Evolutionary conservation across 331 rosid genomes (phyloP).

Genomic region (Pyrus hybrid): DNA sequence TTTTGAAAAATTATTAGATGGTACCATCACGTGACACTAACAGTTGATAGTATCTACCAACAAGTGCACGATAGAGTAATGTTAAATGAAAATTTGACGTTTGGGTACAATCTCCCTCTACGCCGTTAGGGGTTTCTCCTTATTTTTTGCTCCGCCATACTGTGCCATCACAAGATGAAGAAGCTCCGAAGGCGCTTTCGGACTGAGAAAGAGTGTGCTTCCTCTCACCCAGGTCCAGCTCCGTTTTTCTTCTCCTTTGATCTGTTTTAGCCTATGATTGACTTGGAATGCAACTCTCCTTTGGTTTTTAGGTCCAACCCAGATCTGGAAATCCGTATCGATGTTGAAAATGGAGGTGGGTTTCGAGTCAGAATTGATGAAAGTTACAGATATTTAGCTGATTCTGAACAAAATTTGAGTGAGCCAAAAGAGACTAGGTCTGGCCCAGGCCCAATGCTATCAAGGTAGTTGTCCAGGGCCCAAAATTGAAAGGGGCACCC

Average conservation of each 20-base stretch:
- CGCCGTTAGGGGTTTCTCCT: too few species aligned
- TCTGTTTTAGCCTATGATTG: constrained; percentile 49
- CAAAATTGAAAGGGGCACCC: too few species aligned
- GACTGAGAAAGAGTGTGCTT: constrained; percentile 56
- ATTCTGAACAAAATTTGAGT: constrained; percentile 2
- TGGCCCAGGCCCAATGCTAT: too few species aligned
- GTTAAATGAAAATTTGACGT: too few species aligned
- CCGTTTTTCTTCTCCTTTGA: constrained; percentile 49
- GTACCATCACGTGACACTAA: too few species aligned
- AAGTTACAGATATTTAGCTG: not conserved
- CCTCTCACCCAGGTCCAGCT: constrained; percentile 21
- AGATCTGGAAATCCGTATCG: constrained; percentile 12
- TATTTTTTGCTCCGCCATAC: constrained; percentile 34
- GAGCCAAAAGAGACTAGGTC: constrained; percentile 26
- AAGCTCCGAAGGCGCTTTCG: constrained; percentile 65
- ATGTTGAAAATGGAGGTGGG: constrained; percentile 33
- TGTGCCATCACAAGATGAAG: constrained; percentile 84
- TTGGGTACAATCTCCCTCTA: too few species aligned
- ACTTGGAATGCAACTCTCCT: constrained; percentile 34
- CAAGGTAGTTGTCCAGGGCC: too few species aligned
- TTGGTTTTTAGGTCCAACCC: constrained; percentile 26
- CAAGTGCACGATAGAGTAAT: too few species aligned
- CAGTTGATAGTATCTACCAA: too few species aligned
- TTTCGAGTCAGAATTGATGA: constrained; percentile 4
- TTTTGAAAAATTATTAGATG: too few species aligned